A percentile compares a stretch with the other conserved stretches of the same genome.
Conservation (phyloP, 2,329 filamentous ascomycete species). For the Xylaria sp. region DNA sequence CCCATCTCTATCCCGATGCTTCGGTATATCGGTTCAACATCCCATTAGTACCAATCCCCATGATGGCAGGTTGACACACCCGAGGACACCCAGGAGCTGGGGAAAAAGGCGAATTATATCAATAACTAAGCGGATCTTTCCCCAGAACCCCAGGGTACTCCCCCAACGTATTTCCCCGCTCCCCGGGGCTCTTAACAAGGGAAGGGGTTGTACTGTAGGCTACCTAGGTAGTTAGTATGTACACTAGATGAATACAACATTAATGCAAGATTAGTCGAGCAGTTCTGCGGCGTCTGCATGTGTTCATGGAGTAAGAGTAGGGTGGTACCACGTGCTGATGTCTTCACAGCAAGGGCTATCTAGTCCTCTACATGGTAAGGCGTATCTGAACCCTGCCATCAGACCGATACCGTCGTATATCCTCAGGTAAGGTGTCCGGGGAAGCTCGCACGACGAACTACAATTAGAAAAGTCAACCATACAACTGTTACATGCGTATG, state of each 20-base stretch:
- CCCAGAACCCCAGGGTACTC: slow-evolving; percentile 25
- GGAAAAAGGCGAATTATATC: background rate
- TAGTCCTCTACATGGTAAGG: slow-evolving; percentile 6
- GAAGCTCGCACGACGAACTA: slow-evolving; percentile 1
- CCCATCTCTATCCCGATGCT: background rate
- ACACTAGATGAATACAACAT: slow-evolving; percentile 5
- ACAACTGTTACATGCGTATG: background rate
- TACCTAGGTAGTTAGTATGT: background rate
- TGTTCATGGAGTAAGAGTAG: slow-evolving; percentile 16
- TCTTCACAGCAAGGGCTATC: slow-evolving; percentile 1
- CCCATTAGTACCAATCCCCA: background rate
- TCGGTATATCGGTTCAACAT: slow-evolving; percentile 29
- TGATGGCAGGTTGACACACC: background rate
- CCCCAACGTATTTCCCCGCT: slow-evolving; percentile 31
- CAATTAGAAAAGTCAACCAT: background rate
- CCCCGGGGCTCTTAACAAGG: slow-evolving; percentile 20
- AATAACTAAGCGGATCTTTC: slow-evolving; percentile 11
- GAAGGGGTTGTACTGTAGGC: background rate
- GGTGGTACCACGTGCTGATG: slow-evolving; percentile 17
- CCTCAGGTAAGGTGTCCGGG: slow-evolving; percentile 9
- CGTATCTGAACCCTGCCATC: slow-evolving; percentile 15
- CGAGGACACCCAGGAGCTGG: background rate
- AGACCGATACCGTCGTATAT: slow-evolving; percentile 5
- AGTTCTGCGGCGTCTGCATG: slow-evolving; percentile 12
- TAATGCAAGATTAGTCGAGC: background rate